Evolutionary conservation across 106 monocot species (phyloP).

Genomic region (Apostasia shenzhenica): DNA sequence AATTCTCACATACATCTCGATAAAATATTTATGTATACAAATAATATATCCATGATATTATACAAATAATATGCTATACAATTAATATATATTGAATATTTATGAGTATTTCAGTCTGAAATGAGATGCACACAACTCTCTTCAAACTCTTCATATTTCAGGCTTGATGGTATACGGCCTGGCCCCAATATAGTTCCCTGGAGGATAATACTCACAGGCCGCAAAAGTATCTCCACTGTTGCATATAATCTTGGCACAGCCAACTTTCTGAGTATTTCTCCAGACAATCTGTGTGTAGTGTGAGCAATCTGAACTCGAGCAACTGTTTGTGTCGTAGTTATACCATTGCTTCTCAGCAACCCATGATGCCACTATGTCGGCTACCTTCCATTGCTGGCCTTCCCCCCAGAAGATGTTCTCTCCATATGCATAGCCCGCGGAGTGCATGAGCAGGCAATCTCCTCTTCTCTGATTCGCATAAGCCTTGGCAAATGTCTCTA

Average conservation of each 20-base stretch:
- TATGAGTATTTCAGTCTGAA: no score
- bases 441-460: constrained; percentile 40
- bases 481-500: constrained; percentile 13
- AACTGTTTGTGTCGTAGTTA: constrained; percentile 27
- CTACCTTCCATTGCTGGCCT: constrained; percentile 22
- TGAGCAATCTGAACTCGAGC: constrained; percentile 26
- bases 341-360: constrained; percentile 37
- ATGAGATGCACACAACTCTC: no score
- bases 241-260: constrained; percentile 23
- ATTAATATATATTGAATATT: no score
- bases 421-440: constrained; percentile 24
- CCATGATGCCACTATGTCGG: constrained; percentile 27
- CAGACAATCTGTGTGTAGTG: constrained; percentile 59
- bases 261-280: constrained; percentile 26
- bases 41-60: no score
- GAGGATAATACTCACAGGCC: constrained; percentile 4
- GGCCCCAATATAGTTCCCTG: constrained; percentile 5
- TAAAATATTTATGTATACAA: no score
- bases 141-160: no score
- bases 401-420: constrained; percentile 52
- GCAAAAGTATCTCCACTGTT: constrained; percentile 5
- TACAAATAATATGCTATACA: no score
- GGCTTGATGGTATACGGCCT: not conserved
- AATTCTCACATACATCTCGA: no score
- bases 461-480: constrained; percentile 21